These are phyloP conservation scores for Starmerella kuoi DNA, from an alignment of 805 yeast genomes.

Conservation along the genomic window DNA sequence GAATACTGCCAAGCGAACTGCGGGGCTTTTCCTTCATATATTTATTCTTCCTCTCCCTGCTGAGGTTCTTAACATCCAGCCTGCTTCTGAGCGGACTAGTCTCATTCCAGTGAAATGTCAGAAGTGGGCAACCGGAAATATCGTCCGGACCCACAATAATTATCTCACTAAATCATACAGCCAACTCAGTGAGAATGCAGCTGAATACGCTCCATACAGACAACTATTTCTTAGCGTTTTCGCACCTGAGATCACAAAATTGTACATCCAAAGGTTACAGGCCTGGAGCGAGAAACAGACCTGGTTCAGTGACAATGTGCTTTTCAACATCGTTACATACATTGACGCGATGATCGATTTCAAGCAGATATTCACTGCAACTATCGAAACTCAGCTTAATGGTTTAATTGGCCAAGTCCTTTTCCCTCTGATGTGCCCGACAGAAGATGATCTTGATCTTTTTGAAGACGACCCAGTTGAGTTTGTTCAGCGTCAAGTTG, in stretches of 20 bases:
- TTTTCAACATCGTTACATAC: slow-evolving; percentile 55
- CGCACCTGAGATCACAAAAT: slow-evolving; percentile 59
- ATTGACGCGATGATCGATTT: slow-evolving; percentile 48
- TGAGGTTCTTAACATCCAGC: slow-evolving; percentile 39
- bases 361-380: slow-evolving; percentile 47
- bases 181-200: slow-evolving; percentile 29
- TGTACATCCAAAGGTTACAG: slow-evolving; percentile 55
- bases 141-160: slow-evolving; percentile 57
- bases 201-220: slow-evolving; percentile 47
- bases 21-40: slow-evolving; percentile 58
- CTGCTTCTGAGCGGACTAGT: slow-evolving; percentile 36
- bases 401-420: slow-evolving; percentile 58
- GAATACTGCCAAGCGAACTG: slow-evolving; percentile 52
- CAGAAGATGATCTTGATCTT: slow-evolving; percentile 51
- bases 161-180: slow-evolving; percentile 36
- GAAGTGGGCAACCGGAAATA: slow-evolving; percentile 81
- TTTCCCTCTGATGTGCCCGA: slow-evolving; percentile 63
- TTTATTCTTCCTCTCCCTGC: slow-evolving; percentile 49
- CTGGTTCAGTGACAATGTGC: slow-evolving; percentile 59
- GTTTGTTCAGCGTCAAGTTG: slow-evolving; percentile 63
- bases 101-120: slow-evolving; percentile 53
- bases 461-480: slow-evolving; percentile 84
- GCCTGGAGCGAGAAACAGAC: slow-evolving; percentile 53
- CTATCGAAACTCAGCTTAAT: slow-evolving; percentile 53
- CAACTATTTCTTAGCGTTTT: slow-evolving; percentile 42